phyloP scores from a whole-genome alignment of 1,139 yeast species.

The Sugiyamaella castrensis region DNA sequence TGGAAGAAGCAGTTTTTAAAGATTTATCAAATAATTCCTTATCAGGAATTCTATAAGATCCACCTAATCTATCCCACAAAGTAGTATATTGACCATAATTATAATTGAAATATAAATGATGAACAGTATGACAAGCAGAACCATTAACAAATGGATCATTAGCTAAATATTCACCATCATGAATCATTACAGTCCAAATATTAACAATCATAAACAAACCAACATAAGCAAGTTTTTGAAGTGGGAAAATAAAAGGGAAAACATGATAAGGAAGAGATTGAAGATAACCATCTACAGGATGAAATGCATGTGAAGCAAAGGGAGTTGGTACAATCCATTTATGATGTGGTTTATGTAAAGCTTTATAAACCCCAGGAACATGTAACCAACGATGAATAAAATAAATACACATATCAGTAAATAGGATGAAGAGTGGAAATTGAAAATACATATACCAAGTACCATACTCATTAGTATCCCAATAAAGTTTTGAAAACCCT shows the following conservation, averaged over 20 bases:
- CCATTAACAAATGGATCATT: slow-evolving; percentile 94
- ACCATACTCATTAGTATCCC: slow-evolving; percentile 63
- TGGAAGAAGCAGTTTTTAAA: slow-evolving; percentile 52
- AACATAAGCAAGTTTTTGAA: slow-evolving; percentile 82
- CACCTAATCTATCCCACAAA: slow-evolving; percentile 94
- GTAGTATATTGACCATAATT: slow-evolving; percentile 98
- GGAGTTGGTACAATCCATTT: slow-evolving; percentile 99
- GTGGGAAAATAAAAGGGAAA: slow-evolving; percentile 86
- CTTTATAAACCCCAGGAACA: slow-evolving; percentile 83
- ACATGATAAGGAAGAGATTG: slow-evolving; percentile 93
- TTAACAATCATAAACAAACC: slow-evolving; percentile 83
- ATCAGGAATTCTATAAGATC: slow-evolving; percentile 90
- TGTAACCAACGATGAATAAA: slow-evolving; percentile 89
- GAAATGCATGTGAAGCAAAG: slow-evolving; percentile 97
- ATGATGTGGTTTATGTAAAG: slow-evolving; percentile 96
- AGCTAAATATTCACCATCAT: slow-evolving; percentile 93
- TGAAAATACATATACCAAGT: slow-evolving; percentile 63
- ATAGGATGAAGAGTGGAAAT: slow-evolving; percentile 74
- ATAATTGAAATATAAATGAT: slow-evolving; percentile 93
- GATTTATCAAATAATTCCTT: slow-evolving; percentile 72
- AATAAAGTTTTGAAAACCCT: slow-evolving; percentile 79
- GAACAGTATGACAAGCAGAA: slow-evolving; percentile 97
- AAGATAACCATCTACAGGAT: slow-evolving; percentile 92
- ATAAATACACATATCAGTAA: slow-evolving; percentile 91
- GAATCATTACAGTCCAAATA: slow-evolving; percentile 98